phyloP scores from a whole-genome alignment of 257 asterid genomes.

The Phtheirospermum japonicum region DNA sequence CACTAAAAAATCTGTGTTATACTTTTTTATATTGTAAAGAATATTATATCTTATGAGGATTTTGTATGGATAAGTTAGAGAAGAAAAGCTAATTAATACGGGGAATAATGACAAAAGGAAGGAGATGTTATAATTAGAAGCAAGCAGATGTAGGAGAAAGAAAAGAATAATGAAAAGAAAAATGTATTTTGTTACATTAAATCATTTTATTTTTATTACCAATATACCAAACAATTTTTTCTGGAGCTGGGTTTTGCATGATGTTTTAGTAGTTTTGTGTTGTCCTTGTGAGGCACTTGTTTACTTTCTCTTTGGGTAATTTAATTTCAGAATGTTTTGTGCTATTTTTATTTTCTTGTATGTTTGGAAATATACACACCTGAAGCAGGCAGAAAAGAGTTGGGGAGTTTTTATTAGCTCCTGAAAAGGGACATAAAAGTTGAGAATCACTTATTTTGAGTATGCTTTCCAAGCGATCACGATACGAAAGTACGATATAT shows the following conservation, averaged over 20 bases:
- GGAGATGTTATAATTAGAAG: conserved; percentile 7
- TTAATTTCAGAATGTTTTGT: too few species aligned
- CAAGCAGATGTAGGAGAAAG: not conserved
- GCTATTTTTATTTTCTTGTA: too few species aligned
- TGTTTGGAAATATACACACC: too few species aligned
- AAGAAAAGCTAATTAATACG: not conserved
- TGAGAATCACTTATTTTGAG: too few species aligned
- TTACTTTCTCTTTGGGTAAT: too few species aligned
- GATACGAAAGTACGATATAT: too few species aligned
- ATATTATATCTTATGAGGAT: not conserved
- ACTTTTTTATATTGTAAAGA: conserved; percentile 20
- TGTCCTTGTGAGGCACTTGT: too few species aligned
- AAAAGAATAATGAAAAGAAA: not conserved
- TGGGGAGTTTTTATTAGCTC: too few species aligned
- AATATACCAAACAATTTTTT: not conserved
- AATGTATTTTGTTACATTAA: not conserved
- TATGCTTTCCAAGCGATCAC: too few species aligned
- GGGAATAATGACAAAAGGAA: not conserved
- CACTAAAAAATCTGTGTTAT: conserved; percentile 22
- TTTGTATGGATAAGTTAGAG: conserved; percentile 20
- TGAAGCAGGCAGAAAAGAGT: too few species aligned
- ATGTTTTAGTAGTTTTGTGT: not conserved
- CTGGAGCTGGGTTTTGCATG: not conserved
- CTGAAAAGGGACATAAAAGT: too few species aligned
- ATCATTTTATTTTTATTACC: not conserved